Percentiles rank a stretch among this genome's conserved stretches.
phyloP scores from a whole-genome alignment of 208 protist genomes.

The Leishmania tropica region DNA sequence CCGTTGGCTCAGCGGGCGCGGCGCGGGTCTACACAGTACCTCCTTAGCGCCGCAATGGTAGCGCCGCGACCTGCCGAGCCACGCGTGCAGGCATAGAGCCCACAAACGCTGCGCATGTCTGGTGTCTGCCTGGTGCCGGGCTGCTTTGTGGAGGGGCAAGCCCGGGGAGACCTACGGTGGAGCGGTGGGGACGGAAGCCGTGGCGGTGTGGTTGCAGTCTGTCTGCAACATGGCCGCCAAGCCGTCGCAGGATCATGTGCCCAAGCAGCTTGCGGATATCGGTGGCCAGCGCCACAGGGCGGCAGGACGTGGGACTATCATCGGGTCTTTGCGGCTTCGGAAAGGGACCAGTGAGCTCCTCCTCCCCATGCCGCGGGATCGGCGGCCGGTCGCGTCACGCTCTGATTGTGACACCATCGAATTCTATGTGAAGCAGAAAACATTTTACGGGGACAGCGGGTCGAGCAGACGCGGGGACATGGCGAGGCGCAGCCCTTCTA shows the following conservation, averaged over 20 bases:
- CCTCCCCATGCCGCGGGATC: not conserved
- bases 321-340: no score
- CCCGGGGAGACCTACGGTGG: no score
- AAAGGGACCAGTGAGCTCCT: no score
- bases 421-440: not conserved
- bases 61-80: no score
- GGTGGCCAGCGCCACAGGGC: not conserved
- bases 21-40: not conserved
- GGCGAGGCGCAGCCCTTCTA: conserved; percentile 13
- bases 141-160: not conserved
- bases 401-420: not conserved
- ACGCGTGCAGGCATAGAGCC: not conserved
- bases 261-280: not conserved
- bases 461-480: conserved; percentile 8
- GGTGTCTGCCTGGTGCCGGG: not conserved
- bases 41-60: not conserved
- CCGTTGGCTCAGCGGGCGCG: not conserved
- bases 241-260: not conserved
- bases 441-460: not conserved
- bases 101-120: not conserved
- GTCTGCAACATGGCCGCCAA: not conserved
- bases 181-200: not conserved
- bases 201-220: no score
- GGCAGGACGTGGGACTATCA: not conserved
- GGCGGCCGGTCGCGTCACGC: not conserved